Conservation (phyloP, 2,329 filamentous ascomycete genomes). For the Talaromyces sp. region DNA sequence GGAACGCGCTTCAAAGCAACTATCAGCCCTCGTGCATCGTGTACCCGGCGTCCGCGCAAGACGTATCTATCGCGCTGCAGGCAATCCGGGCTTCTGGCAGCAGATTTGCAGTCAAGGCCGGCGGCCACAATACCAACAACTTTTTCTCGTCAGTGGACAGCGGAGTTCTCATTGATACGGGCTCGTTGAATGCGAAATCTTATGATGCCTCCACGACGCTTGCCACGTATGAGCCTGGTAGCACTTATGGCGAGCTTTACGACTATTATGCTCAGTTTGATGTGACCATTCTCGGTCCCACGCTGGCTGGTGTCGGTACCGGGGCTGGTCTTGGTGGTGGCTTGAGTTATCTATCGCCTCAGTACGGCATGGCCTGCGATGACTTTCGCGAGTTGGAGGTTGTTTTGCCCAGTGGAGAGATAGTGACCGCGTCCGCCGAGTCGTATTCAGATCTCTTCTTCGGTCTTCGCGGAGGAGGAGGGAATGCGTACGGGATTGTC, state of each 20-base stretch:
- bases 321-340: conserved; percentile 9
- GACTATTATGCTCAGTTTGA: conserved; percentile 4
- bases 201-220: conserved; percentile 1
- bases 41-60: conserved; percentile 19
- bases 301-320: conserved; percentile 6
- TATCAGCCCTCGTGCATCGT: conserved; percentile 23
- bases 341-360: conserved; percentile 4
- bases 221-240: conserved; percentile 5
- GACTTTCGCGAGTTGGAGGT: conserved; percentile 4
- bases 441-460: conserved; percentile 7
- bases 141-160: conserved; percentile 19
- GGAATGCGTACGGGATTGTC: conserved; percentile 13
- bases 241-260: conserved; percentile 6
- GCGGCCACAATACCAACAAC: conserved; percentile 24
- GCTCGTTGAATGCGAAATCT: background rate
- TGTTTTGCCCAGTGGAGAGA: conserved; percentile 3
- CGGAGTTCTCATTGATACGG: conserved; percentile 7
- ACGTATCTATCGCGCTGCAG: conserved; percentile 20
- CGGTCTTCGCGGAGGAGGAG: conserved; percentile 4
- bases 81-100: conserved; percentile 19
- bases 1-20: conserved; percentile 18
- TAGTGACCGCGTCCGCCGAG: conserved; percentile 1
- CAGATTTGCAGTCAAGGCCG: conserved; percentile 22
- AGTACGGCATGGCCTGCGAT: conserved; percentile 8
- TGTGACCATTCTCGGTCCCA: conserved; percentile 4